A percentile compares a stretch with the other conserved stretches of the same genome.
phyloP scores from a whole-genome alignment of 1,284 basidiomycete genomes.

The Marasmius oreades region DNA sequence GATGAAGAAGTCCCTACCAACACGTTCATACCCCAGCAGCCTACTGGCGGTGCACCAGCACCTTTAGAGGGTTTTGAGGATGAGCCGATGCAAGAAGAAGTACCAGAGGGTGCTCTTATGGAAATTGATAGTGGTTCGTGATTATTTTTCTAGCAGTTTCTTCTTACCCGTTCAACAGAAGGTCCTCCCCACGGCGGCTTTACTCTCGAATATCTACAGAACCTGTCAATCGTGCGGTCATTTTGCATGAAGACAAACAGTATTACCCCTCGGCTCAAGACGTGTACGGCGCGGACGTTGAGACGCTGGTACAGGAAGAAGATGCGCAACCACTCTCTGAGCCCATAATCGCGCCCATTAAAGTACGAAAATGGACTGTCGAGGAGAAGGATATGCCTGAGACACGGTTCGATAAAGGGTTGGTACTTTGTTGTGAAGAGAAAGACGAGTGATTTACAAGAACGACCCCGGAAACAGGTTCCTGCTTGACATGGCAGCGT shows the following conservation, averaged over 20 bases:
- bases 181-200: background rate
- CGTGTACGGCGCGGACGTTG: slow-evolving; percentile 92
- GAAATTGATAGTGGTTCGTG: slow-evolving; percentile 69
- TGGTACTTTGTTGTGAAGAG: slow-evolving; percentile 26
- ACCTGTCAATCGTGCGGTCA: slow-evolving; percentile 79
- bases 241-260: slow-evolving; percentile 97
- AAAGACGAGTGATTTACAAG: background rate
- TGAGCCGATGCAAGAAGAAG: slow-evolving; percentile 43
- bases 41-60: slow-evolving; percentile 33
- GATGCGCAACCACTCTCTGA: slow-evolving; percentile 94
- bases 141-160: slow-evolving; percentile 9
- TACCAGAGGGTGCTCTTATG: slow-evolving; percentile 65
- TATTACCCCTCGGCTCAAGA: slow-evolving; percentile 95
- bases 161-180: slow-evolving; percentile 1
- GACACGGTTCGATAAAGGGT: slow-evolving; percentile 94
- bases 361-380: slow-evolving; percentile 87
- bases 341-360: slow-evolving; percentile 94
- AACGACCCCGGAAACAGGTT: slow-evolving; percentile 54
- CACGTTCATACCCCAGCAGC: slow-evolving; percentile 35
- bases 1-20: slow-evolving; percentile 65
- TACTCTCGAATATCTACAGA: slow-evolving; percentile 36
- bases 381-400: slow-evolving; percentile 92
- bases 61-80: slow-evolving; percentile 79
- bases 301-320: slow-evolving; percentile 97
- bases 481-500: slow-evolving; percentile 86